A percentile compares a stretch with the other conserved stretches of the same genome.
Conservation (phyloP, 2,329 filamentous ascomycete genomes). For the Aspergillus flavus region DNA sequence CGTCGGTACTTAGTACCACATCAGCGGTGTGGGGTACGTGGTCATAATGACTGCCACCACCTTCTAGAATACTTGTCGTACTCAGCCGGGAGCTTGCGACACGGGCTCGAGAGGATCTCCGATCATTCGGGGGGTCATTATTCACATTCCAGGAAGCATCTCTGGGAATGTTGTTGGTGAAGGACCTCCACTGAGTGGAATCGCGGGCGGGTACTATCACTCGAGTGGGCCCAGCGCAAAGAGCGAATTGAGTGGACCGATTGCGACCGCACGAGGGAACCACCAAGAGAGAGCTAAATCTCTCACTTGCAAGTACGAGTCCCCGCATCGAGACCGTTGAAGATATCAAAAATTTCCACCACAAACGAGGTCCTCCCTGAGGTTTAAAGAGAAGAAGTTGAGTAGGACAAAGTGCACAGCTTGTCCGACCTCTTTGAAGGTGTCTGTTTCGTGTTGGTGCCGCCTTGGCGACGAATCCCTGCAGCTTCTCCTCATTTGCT, state of each 20-base stretch:
- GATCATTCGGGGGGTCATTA: neutral
- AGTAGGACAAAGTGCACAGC: neutral
- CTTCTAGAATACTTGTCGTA: conserved; percentile 6
- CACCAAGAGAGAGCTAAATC: conserved; percentile 30
- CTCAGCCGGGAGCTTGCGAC: neutral
- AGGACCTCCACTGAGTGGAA: conserved; percentile 11
- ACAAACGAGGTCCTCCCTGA: neutral
- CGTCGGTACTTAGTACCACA: neutral
- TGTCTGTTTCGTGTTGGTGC: neutral
- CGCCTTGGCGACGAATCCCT: conserved; percentile 8
- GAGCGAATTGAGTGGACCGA: conserved; percentile 16
- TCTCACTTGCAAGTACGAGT: conserved; percentile 28
- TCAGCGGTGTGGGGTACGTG: neutral
- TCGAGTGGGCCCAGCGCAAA: conserved; percentile 13
- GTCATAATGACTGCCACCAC: neutral
- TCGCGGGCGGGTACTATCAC: conserved; percentile 8
- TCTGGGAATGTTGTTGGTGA: neutral
- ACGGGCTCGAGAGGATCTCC: neutral
- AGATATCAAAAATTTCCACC: neutral
- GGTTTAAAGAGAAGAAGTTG: neutral
- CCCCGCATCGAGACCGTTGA: conserved; percentile 23
- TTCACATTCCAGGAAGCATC: neutral
- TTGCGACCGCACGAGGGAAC: conserved; percentile 26
- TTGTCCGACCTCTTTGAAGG: neutral
- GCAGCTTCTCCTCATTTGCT: conserved; percentile 14